A percentile compares a stretch with the other conserved stretches of the same genome.
Evolutionary conservation across 2,329 filamentous ascomycete species (phyloP).

Genomic region (Fusarium fujikuroi): DNA sequence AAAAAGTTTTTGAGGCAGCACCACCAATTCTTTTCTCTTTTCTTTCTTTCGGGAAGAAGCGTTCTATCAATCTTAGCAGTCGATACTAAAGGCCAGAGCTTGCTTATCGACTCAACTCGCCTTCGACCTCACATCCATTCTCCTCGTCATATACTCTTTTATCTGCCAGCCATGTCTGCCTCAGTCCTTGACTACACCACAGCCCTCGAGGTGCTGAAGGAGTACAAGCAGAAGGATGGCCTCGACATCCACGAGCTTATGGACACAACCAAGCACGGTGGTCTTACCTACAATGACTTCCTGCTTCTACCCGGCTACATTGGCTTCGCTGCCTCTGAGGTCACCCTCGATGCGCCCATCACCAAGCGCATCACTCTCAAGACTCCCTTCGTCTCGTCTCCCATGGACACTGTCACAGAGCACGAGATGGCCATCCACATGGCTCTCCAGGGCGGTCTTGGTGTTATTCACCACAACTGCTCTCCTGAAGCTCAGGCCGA

Average conservation of each 20-base stretch:
- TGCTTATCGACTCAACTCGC: constrained; percentile 48
- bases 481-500: constrained; percentile 96
- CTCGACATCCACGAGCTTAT: constrained; percentile 87
- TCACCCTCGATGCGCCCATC: constrained; percentile 87
- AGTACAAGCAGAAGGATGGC: constrained; percentile 85
- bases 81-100: constrained; percentile 46
- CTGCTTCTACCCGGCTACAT: constrained; percentile 97
- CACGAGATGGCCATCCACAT: constrained; percentile 99
- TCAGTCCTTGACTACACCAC: constrained; percentile 76
- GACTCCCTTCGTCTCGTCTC: constrained; percentile 95
- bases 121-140: constrained; percentile 56
- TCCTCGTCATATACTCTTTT: constrained; percentile 42
- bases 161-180: constrained; percentile 71
- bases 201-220: constrained; percentile 82
- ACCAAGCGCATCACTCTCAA: constrained; percentile 97
- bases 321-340: constrained; percentile 92
- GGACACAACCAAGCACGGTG: constrained; percentile 90
- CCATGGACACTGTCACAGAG: constrained; percentile 99
- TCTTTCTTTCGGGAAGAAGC: constrained; percentile 66
- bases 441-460: constrained; percentile 85
- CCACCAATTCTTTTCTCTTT: constrained; percentile 52
- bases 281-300: constrained; percentile 99
- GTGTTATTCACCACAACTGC: constrained; percentile 99
- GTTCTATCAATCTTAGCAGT: constrained; percentile 54
- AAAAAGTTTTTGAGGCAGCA: constrained; percentile 55